phyloP scores from a whole-genome alignment of 352 stramenopile species.

The Pythium aquatile region DNA sequence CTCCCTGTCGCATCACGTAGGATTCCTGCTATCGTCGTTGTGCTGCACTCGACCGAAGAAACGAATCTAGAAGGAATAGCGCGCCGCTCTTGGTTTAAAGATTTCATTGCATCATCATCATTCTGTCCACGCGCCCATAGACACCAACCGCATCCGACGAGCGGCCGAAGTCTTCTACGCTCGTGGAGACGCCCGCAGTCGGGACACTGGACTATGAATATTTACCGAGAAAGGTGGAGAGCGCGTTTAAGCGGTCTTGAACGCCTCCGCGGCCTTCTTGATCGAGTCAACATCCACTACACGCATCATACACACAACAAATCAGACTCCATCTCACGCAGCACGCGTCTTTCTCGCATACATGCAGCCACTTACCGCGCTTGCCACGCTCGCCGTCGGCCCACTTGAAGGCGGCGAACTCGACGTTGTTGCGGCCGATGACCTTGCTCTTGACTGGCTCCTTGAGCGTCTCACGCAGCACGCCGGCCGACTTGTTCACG shows the following conservation, averaged over 20 bases:
- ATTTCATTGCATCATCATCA: constrained; percentile 27
- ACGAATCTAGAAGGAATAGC: not conserved
- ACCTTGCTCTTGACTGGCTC: constrained; percentile 88
- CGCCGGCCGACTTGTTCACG: constrained; percentile 78
- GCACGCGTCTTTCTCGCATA: not conserved
- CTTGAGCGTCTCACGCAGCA: constrained; percentile 78
- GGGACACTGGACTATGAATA: constrained; percentile 25
- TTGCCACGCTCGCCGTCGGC: constrained; percentile 74
- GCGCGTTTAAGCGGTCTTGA: constrained; percentile 63
- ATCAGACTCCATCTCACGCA: not conserved
- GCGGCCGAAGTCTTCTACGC: not conserved
- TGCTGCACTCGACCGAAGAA: not conserved
- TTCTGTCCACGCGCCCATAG: constrained; percentile 10
- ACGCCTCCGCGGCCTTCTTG: constrained; percentile 78
- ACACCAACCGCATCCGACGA: constrained; percentile 9
- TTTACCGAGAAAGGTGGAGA: constrained; percentile 18
- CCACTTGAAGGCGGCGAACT: constrained; percentile 88
- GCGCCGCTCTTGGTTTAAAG: constrained; percentile 7
- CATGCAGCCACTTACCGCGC: constrained; percentile 41
- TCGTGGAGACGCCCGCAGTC: constrained; percentile 4
- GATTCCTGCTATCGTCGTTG: not conserved
- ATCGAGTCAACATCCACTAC: constrained; percentile 77
- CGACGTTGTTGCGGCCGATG: constrained; percentile 62
- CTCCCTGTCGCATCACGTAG: no score
- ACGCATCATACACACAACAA: not conserved